Percentiles rank a stretch among this genome's conserved stretches.
Conservation (phyloP, 2,329 filamentous ascomycete genomes). For the Ceratocystiopsis minuta region DNA sequence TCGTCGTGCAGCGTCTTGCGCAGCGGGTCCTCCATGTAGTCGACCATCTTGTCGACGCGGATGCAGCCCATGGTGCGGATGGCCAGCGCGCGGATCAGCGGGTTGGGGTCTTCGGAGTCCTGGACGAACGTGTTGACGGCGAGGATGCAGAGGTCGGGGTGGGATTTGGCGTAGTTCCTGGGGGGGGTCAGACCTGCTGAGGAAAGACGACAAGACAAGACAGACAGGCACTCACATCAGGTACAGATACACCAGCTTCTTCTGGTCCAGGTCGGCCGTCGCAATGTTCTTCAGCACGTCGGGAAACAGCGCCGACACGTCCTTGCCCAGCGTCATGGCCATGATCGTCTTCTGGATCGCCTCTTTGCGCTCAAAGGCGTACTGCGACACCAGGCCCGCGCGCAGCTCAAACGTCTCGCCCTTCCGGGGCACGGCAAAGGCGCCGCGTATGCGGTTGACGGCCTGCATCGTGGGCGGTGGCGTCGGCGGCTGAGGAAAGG, state of each 20-base stretch:
- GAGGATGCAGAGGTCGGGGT: slow-evolving; percentile 94
- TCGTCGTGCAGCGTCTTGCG: slow-evolving; percentile 93
- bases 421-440: slow-evolving; percentile 83
- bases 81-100: slow-evolving; percentile 80
- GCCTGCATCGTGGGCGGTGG: slow-evolving; percentile 24
- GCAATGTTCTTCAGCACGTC: slow-evolving; percentile 99
- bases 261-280: slow-evolving; percentile 85
- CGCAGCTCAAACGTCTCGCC: slow-evolving; percentile 96
- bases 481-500: no score
- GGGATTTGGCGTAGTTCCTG: slow-evolving; percentile 98
- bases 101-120: slow-evolving; percentile 96
- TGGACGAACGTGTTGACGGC: slow-evolving; percentile 98
- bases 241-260: slow-evolving; percentile 98
- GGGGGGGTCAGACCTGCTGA: background rate
- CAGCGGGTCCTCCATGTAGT: slow-evolving; percentile 97
- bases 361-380: slow-evolving; percentile 98
- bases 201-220: background rate
- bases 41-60: slow-evolving; percentile 96
- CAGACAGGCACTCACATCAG: slow-evolving; percentile 62
- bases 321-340: slow-evolving; percentile 98
- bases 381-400: slow-evolving; percentile 90
- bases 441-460: slow-evolving; percentile 87
- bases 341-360: slow-evolving; percentile 99
- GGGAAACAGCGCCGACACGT: slow-evolving; percentile 91
- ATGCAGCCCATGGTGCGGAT: slow-evolving; percentile 99